Base-by-base conservation (phyloP, 2,329 filamentous ascomycete species). In the Sporothrix inflata region DNA sequence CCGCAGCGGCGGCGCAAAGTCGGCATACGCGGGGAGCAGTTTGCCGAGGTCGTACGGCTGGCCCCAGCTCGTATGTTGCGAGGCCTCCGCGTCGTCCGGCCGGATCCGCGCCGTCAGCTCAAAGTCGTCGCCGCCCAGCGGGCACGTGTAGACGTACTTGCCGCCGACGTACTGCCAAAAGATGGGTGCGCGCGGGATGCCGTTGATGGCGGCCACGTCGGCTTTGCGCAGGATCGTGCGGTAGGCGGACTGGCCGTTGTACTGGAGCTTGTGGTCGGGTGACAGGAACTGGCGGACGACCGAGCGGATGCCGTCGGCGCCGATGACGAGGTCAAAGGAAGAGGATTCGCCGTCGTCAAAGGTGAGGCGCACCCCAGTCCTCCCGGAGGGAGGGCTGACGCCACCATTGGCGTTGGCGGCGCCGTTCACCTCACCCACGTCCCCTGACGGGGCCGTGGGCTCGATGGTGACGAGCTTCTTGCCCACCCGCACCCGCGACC, bases 261-360 rank as follows among this genome's bases (percentile, higher is more conserved):
- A 86, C 55, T 80, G 79, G 69, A 86, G 83, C 16, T 77, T 77
- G 74, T 85, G 83, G 0, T 80, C 78, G 0, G 82, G 82, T 53
- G 83, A 84, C 0, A 82, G 78, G n/a, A 79, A 76, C 8, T 45
- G 16, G 73, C 75, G 75, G 82, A 4, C 70, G 2, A 75, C 71
- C 1, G 85, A 86, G 72, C 84, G 82, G 69, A 87, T 87, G 2
- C 86, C 85, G 75, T 88, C 85, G 4, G 84, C 86, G 0, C 85
- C 86, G 1, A 88, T 81, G 0, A 87, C 80, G 0, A 88, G 76
- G 73, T 86, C 85, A 2, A 81, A 81, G 19, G 80, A 77, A 2
- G 81, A 81, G 0, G 61, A 69, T 4, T 75, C 76, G 3, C 82
- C 82, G 74, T 88, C 85, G 14, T 83, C 79, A 72, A 89, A 88